phyloP scores from a whole-genome alignment of 2,329 filamentous ascomycete genomes.

The Fusarium coffeatum region DNA sequence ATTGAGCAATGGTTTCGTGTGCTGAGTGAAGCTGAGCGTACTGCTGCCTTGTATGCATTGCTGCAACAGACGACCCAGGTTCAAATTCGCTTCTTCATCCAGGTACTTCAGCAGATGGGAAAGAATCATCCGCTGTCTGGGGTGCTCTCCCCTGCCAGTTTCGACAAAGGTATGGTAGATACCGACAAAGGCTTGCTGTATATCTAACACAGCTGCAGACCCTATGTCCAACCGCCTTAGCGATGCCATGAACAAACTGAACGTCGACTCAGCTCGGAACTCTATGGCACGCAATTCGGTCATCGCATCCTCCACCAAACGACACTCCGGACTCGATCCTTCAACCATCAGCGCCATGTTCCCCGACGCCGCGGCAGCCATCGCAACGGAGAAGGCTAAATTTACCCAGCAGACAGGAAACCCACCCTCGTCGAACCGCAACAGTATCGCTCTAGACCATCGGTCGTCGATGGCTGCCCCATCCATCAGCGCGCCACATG shows the following conservation, averaged over 20 bases:
- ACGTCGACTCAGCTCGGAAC: constrained; percentile 86
- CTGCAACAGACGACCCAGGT: constrained; percentile 99
- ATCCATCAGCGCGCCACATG: constrained; percentile 72
- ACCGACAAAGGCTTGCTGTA: not conserved
- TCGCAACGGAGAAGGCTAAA: constrained; percentile 97
- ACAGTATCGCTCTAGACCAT: constrained; percentile 83
- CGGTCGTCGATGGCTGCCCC: constrained; percentile 80
- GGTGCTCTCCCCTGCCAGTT: constrained; percentile 92
- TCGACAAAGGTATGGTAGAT: constrained; percentile 83
- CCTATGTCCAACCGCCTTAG: constrained; percentile 96
- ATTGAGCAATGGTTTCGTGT: constrained; percentile 99
- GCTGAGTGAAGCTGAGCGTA: constrained; percentile 94
- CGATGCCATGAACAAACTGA: constrained; percentile 96
- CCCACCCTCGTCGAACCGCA: constrained; percentile 89
- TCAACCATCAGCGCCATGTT: constrained; percentile 99
- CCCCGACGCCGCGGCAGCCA: constrained; percentile 96
- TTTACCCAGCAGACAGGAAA: constrained; percentile 96
- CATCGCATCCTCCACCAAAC: constrained; percentile 82
- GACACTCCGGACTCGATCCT: constrained; percentile 93
- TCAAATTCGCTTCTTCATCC: constrained; percentile 98
- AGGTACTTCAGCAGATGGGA: constrained; percentile 98
- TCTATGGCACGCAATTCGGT: constrained; percentile 85
- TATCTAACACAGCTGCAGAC: constrained; percentile 66
- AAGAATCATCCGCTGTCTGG: constrained; percentile 98
- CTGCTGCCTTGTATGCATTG: constrained; percentile 92